Conservation (phyloP, 2,329 filamentous ascomycete genomes). For the Phyllosticta citriasiana region DNA sequence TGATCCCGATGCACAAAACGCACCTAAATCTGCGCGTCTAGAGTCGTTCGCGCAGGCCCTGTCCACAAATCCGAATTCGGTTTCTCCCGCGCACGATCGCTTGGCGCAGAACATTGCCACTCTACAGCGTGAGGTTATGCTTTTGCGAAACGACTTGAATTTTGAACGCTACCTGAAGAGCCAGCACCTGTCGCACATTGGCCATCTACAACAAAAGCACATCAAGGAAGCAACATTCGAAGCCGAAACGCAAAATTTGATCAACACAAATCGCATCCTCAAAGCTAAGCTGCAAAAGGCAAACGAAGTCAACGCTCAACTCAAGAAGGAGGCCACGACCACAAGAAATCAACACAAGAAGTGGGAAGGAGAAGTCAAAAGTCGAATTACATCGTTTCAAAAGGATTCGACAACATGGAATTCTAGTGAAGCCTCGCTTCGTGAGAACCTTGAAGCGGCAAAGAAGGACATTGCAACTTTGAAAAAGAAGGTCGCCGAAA, state of each 20-base stretch:
- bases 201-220: slow-evolving; percentile 63
- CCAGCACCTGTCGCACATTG: slow-evolving; percentile 73
- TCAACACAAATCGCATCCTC: slow-evolving; percentile 64
- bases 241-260: slow-evolving; percentile 71
- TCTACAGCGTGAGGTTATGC: slow-evolving; percentile 64
- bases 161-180: slow-evolving; percentile 79
- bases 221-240: slow-evolving; percentile 69
- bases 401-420: slow-evolving; percentile 61
- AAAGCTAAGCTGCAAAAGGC: slow-evolving; percentile 65
- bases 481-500: slow-evolving; percentile 54
- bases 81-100: slow-evolving; percentile 22
- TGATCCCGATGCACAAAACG: neutral
- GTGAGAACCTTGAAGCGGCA: slow-evolving; percentile 48
- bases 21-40: slow-evolving; percentile 21
- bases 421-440: slow-evolving; percentile 46
- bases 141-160: slow-evolving; percentile 69
- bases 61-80: slow-evolving; percentile 13
- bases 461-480: slow-evolving; percentile 55
- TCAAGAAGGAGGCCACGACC: slow-evolving; percentile 62
- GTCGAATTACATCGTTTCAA: slow-evolving; percentile 54
- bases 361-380: slow-evolving; percentile 62
- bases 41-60: slow-evolving; percentile 23
- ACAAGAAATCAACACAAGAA: slow-evolving; percentile 65
- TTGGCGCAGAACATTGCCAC: slow-evolving; percentile 28
- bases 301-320: slow-evolving; percentile 58